These are phyloP conservation scores for Actinidia polygama DNA, from an alignment of 179 eudicot species.

Conservation along the genomic window DNA sequence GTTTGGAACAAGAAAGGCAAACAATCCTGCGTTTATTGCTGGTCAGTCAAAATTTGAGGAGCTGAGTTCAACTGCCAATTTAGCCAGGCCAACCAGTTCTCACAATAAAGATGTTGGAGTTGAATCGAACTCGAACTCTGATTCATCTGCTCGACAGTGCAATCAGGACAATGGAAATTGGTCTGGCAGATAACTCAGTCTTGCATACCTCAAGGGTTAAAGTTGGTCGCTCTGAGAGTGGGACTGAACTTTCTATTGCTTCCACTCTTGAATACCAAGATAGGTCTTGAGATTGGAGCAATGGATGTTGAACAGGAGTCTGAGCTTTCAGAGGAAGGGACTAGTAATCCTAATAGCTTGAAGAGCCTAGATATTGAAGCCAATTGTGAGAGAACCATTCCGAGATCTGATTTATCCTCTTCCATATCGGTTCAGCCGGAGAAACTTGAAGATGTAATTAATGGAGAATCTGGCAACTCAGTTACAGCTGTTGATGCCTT, in stretches of 20 bases:
- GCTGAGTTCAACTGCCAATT: conserved; percentile 44
- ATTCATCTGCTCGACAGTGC: too few species aligned
- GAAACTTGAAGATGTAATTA: too few species aligned
- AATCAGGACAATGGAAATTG: conserved; percentile 32
- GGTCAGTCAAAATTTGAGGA: conserved; percentile 76
- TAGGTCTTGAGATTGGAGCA: conserved; percentile 52
- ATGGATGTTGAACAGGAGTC: conserved; percentile 39
- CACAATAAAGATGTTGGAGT: too few species aligned
- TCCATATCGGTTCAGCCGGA: too few species aligned
- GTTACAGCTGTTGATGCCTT: not conserved
- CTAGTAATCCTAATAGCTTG: conserved; percentile 20
- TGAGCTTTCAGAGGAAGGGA: conserved; percentile 36
- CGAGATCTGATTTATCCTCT: too few species aligned
- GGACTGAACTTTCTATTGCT: conserved; percentile 85
- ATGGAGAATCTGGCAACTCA: not conserved
- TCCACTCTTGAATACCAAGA: conserved; percentile 91
- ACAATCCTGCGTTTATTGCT: conserved; percentile 69
- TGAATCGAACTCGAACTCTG: too few species aligned
- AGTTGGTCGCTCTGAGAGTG: conserved; percentile 73
- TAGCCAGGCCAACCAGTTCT: conserved; percentile 36
- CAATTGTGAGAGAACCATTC: too few species aligned
- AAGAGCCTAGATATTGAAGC: conserved; percentile 27
- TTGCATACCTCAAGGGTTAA: conserved; percentile 37
- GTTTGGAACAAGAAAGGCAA: conserved; percentile 60
- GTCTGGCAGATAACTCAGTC: conserved; percentile 32